Evolutionary conservation across 306 rosid genomes (phyloP).

Genomic region (Sesbania bispinosa): DNA sequence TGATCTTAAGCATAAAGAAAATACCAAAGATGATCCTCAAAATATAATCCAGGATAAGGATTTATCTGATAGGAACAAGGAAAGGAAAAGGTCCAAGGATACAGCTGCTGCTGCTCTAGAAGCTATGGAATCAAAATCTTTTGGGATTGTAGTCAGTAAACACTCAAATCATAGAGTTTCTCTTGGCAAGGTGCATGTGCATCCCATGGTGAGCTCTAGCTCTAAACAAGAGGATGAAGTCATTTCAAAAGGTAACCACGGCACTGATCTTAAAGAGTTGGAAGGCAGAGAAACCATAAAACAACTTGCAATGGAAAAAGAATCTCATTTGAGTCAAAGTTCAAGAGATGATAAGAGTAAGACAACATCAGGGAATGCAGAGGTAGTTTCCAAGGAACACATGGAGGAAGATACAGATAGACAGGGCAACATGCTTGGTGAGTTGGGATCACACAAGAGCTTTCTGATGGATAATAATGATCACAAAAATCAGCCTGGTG

Average conservation of each 20-base stretch:
- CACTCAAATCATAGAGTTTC: background rate
- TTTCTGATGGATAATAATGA: conserved; percentile 10
- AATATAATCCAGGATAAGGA: background rate
- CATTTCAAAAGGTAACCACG: background rate
- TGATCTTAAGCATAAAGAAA: conserved; percentile 18
- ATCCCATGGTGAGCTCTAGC: conserved; percentile 1
- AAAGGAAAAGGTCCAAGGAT: conserved; percentile 31
- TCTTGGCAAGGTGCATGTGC: conserved; percentile 13
- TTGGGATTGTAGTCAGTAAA: conserved; percentile 22
- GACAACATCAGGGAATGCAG: background rate
- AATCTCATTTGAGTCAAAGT: conserved; percentile 14
- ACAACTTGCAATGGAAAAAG: conserved; percentile 26
- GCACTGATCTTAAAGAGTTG: background rate
- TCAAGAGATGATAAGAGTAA: background rate
- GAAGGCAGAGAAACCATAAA: conserved; percentile 15
- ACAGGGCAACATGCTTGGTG: background rate
- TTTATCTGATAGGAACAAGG: conserved; percentile 28
- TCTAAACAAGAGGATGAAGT: conserved; percentile 23
- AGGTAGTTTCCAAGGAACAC: conserved; percentile 7
- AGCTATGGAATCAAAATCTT: conserved; percentile 37
- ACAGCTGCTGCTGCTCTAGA: conserved; percentile 34
- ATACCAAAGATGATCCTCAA: conserved; percentile 1
- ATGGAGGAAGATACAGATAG: conserved; percentile 10
- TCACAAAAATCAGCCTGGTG: conserved; percentile 1
- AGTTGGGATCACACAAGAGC: conserved; percentile 5